Evolutionary conservation across 2,329 filamentous ascomycete genomes (phyloP), one percentile per base, ranked within the genome.

Genomic region (Rhynchosporium agropyri): DNA sequence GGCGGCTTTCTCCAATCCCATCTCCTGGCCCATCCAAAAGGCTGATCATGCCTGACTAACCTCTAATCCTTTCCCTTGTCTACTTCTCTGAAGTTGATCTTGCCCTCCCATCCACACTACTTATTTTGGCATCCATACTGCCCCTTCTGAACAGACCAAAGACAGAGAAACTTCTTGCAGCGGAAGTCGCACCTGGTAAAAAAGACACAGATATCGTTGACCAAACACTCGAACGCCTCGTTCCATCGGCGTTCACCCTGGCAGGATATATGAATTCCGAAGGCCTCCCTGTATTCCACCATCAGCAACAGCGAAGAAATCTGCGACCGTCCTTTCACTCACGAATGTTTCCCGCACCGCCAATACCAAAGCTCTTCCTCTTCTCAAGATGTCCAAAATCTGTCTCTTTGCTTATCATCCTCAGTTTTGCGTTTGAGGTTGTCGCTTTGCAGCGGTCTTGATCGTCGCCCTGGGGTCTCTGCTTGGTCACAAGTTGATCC

Each of bases 311-410:
- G 36, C 20, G 20, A 43, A 13, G 20, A n/a, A 4, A 43, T 7
- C 42, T 26, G 10, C 28, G 13, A 57, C 6, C 51, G n/a, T 36
- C 43, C 20, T 43, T n/a, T n/a, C 20, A 28, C 68, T 28, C 61
- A 74, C 71, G 68, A 48, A 73, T 73, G 65, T 74, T 74, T 3
- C 72, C 72, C 3, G 72, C 72, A 0, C 72, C 72, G 38, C 71
- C 72, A 65, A 73, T 73, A 3, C 72, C 72, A 68, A 67, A 71
- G 61, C 71, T 73, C 61, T 63, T 70, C 50, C 65, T 68, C 54
- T 55, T 60, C 56, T 73, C 70, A 56, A 58, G 62, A 31, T 53
- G n/a, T 20, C 48, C 51, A 12, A 29, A 57, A 46, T 51, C 50
- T 15, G 33, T 48, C 29, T 31, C 50, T 29, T 48, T 66, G 1